phyloP scores from a whole-genome alignment of 805 yeast genomes.

The Blastobotrys parvus region DNA sequence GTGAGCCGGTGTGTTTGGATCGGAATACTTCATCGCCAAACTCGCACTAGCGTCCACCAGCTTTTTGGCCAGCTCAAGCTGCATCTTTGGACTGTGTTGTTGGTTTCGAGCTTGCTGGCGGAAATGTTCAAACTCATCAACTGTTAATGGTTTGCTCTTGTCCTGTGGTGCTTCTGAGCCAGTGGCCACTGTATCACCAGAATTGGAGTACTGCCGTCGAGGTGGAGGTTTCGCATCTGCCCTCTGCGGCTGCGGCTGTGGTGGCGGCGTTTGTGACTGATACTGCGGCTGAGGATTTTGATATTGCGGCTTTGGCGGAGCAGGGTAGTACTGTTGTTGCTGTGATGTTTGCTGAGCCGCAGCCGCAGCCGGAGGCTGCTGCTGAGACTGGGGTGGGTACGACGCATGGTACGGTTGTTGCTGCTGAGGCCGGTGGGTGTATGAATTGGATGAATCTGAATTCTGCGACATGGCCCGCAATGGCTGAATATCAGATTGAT shows the following conservation, averaged over 20 bases:
- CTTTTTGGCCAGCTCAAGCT: conserved; percentile 54
- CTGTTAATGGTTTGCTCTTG: conserved; percentile 17
- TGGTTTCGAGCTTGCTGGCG: conserved; percentile 25
- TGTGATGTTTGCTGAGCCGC: not conserved
- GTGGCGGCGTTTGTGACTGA: conserved; percentile 2
- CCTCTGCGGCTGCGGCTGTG: conserved; percentile 2
- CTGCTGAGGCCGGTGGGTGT: not conserved
- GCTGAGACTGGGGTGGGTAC: not conserved
- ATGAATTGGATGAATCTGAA: not conserved
- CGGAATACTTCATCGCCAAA: conserved; percentile 29
- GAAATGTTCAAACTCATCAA: conserved; percentile 24
- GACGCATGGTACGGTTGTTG: not conserved
- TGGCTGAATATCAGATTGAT: conserved; percentile 6
- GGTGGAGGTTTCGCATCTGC: conserved; percentile 6
- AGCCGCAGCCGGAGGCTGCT: not conserved
- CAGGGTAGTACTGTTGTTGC: not conserved
- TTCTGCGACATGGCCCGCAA: conserved; percentile 1
- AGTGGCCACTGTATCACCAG: not conserved
- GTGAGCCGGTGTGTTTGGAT: conserved; percentile 33
- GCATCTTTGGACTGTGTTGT: conserved; percentile 39
- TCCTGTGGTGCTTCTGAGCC: not conserved
- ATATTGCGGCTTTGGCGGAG: not conserved
- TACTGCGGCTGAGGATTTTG: conserved; percentile 2
- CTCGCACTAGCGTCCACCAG: conserved; percentile 39
- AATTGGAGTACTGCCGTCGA: conserved; percentile 6